Base-by-base conservation (phyloP, 2,329 filamentous ascomycete genomes). In the Aspergillus carbonarius region DNA sequence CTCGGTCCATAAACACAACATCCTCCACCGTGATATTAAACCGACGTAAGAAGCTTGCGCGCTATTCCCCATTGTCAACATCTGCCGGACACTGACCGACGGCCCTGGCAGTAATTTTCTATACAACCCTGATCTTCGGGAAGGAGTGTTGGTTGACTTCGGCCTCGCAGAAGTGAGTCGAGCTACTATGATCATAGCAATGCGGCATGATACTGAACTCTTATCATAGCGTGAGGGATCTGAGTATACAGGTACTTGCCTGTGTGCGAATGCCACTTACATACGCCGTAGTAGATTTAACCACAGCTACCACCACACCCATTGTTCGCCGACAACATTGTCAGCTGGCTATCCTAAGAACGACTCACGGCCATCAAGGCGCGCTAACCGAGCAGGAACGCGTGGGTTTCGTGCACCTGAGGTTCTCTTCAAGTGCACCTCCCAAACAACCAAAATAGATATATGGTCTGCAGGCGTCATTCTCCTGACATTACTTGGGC, bases 391-490 rank as follows among this genome's bases (percentile, higher is more conserved):
- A 61, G 95, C 95, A 4, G 95, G 95, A 18, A 99, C 95, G 5
- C 85, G 95, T 72, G 95, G 95, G 1, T 99, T 99, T 77, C 91
- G 95, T 55, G 95, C 95, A 0, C 95, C 95, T 7, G 95, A 99
- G 75, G 95, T 99, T 2, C 82, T 99, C 1, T 91, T 98, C 77
- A 99, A 99, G 76, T 99, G 95, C 78, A 97, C 93, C 0, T 89
- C 92, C 63, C 95, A 99, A 74, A 96, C 89, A 4, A 93, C 90
- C 44, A 89, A 93, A 66, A 95, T 99, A 66, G 95, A 99, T 73
- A 89, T 99, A 65, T 99, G 95, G 95, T 96, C 92, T 23, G 93
- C 89, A 0, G 95, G 95, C 42, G 93, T 99, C n/a, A 96, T 99
- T 56, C 83, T 99, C 2, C 82, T 99, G n/a, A 99, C 95, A 0